Evolutionary conservation across 177 flowering plant species (phyloP).

Genomic region (Vitis hybrid): DNA sequence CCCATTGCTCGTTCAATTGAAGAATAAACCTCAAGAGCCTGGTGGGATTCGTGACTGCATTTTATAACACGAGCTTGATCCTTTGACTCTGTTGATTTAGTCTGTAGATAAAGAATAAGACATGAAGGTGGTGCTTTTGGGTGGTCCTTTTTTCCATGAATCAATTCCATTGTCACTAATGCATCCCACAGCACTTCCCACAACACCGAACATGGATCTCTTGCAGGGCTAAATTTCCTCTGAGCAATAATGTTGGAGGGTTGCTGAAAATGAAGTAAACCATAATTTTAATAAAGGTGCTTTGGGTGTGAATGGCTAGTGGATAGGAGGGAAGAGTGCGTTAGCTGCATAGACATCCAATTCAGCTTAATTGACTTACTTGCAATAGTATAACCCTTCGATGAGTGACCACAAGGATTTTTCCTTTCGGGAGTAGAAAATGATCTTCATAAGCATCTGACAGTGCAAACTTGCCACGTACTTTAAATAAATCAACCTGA

Average conservation of each 20-base stretch:
- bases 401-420: constrained; percentile 77
- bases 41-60: constrained; percentile 71
- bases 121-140: constrained; percentile 69
- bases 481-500: constrained; percentile 96
- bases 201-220: constrained; percentile 87
- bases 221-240: constrained; percentile 86
- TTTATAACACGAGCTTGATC: constrained; percentile 71
- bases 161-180: constrained; percentile 78
- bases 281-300: background rate
- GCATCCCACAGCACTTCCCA: constrained; percentile 95
- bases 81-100: constrained; percentile 54
- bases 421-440: constrained; percentile 84
- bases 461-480: constrained; percentile 94
- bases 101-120: constrained; percentile 58
- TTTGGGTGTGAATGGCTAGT: background rate
- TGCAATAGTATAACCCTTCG: constrained; percentile 82
- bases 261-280: constrained; percentile 51
- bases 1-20: constrained; percentile 75
- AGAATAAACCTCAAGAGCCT: constrained; percentile 70
- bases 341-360: background rate
- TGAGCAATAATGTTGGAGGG: constrained; percentile 71
- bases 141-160: constrained; percentile 72
- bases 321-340: background rate
- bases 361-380: constrained; percentile 75
- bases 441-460: constrained; percentile 98